Percentiles rank a stretch among this genome's conserved stretches.
These are phyloP conservation scores for Amanita rubescens DNA, from an alignment of 768 basidiomycete species.

Conservation along the genomic window DNA sequence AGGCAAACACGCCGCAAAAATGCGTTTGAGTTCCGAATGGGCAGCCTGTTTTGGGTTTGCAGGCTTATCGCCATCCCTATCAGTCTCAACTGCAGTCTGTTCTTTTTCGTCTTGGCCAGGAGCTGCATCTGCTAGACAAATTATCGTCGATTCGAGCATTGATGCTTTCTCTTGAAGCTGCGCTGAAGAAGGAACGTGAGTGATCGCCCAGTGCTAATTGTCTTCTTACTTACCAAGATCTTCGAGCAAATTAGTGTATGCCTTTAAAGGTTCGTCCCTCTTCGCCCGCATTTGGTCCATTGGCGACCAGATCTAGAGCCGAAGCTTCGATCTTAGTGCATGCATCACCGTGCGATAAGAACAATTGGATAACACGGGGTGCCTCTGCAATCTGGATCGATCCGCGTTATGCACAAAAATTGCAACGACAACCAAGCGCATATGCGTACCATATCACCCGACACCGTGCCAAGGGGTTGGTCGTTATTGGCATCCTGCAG, in stretches of 20 bases:
- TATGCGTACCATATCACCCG: slow-evolving; percentile 11
- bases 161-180: slow-evolving; percentile 16
- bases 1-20: slow-evolving; percentile 41
- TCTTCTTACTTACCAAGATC: slow-evolving; percentile 27
- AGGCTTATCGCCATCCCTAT: slow-evolving; percentile 3
- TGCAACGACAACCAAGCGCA: slow-evolving; percentile 10
- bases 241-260: slow-evolving; percentile 36
- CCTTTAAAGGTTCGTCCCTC: slow-evolving; percentile 29
- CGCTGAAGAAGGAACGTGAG: slow-evolving; percentile 10
- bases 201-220: background rate
- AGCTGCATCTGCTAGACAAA: slow-evolving; percentile 13
- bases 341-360: slow-evolving; percentile 38
- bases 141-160: slow-evolving; percentile 20
- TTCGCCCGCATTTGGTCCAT: slow-evolving; percentile 18
- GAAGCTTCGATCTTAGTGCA: slow-evolving; percentile 34
- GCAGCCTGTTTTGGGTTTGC: slow-evolving; percentile 18
- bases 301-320: slow-evolving; percentile 34
- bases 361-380: slow-evolving; percentile 40
- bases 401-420: background rate
- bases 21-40: slow-evolving; percentile 30
- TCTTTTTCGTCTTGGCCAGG: background rate
- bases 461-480: slow-evolving; percentile 22
- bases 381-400: slow-evolving; percentile 32
- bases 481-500: slow-evolving; percentile 13
- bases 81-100: background rate